phyloP scores from a whole-genome alignment of 2,329 filamentous ascomycete genomes.

The Hymenoscyphus occultus region DNA sequence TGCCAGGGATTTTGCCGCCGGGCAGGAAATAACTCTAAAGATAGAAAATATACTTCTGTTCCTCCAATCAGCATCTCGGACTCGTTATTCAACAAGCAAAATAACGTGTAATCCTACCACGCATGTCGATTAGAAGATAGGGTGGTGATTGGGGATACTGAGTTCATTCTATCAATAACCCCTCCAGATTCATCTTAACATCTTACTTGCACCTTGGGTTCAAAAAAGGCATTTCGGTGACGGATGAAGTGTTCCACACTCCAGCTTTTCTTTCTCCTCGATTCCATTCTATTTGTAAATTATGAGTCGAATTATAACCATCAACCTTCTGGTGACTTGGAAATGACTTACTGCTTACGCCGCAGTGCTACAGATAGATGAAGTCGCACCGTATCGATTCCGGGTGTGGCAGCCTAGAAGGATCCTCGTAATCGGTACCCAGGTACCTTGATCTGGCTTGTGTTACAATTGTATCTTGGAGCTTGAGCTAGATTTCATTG shows the following conservation, averaged over 20 bases:
- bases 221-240: not conserved
- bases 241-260: not conserved
- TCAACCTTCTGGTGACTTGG: not conserved
- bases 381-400: not conserved
- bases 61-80: not conserved
- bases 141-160: not conserved
- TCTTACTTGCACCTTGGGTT: not conserved
- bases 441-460: not conserved
- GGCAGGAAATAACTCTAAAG: not conserved
- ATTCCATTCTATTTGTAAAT: not conserved
- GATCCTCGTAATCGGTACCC: not conserved
- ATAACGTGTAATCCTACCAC: not conserved
- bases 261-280: not conserved
- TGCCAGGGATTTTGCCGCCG: not conserved
- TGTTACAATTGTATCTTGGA: constrained; percentile 1
- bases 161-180: constrained; percentile 2
- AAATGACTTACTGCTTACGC: not conserved
- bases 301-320: not conserved
- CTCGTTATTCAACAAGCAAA: not conserved
- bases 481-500: not conserved
- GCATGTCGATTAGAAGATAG: not conserved
- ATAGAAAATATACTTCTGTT: not conserved
- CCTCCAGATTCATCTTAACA: not conserved
- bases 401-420: not conserved
- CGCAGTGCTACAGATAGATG: not conserved